phyloP scores from a whole-genome alignment of 1,284 basidiomycete genomes.

The Inonotus hispidus region DNA sequence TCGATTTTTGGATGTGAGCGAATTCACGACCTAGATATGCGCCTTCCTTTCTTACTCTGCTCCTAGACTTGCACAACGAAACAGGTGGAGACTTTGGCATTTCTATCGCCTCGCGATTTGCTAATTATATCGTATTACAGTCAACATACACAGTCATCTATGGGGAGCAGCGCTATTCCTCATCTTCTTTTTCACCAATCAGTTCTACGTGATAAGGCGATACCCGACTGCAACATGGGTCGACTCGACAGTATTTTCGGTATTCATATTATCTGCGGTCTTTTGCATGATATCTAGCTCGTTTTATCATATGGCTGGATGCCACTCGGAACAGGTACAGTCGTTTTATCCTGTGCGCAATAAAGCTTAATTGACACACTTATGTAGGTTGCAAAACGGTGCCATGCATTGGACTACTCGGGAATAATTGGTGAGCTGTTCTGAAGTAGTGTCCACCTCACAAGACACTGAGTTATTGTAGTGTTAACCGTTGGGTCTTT shows the following conservation, averaged over 20 bases:
- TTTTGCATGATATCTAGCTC: constrained; percentile 74
- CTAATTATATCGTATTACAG: constrained; percentile 33
- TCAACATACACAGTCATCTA: constrained; percentile 89
- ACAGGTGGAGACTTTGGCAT: constrained; percentile 43
- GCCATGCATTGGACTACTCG: constrained; percentile 66
- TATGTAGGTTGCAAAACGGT: constrained; percentile 41
- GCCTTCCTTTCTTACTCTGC: constrained; percentile 4
- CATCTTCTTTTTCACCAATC: constrained; percentile 48
- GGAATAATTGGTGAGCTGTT: constrained; percentile 53
- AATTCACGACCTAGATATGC: constrained; percentile 1
- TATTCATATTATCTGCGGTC: constrained; percentile 71
- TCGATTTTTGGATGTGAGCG: constrained; percentile 72
- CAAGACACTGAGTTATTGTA: constrained; percentile 20
- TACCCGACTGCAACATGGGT: constrained; percentile 51
- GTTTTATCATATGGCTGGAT: constrained; percentile 71
- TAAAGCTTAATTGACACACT: neutral
- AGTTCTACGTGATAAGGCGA: constrained; percentile 42
- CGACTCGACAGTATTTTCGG: constrained; percentile 59
- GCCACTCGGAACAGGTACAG: constrained; percentile 64
- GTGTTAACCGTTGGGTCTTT: constrained; percentile 77
- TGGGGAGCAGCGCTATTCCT: constrained; percentile 68
- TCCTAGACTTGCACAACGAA: constrained; percentile 77
- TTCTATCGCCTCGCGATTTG: neutral
- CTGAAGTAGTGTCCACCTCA: neutral
- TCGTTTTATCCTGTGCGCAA: neutral